A percentile compares a stretch with the other conserved stretches of the same genome.
phyloP scores from a whole-genome alignment of 1,284 basidiomycete species.

The Sphaerobolus stellatus region DNA sequence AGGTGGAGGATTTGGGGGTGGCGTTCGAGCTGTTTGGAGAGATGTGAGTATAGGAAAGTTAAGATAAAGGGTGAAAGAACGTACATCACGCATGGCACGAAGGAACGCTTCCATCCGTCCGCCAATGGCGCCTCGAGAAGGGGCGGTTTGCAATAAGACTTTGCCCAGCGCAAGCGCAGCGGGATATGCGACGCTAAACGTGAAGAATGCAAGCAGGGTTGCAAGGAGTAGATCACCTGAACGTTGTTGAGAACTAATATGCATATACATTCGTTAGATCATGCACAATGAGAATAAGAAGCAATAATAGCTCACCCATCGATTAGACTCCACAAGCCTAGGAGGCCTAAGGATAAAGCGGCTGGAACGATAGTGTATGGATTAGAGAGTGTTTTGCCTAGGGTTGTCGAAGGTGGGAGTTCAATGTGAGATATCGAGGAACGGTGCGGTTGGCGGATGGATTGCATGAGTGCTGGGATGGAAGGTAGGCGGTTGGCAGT shows the following conservation, averaged over 20 bases:
- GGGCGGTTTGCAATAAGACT: slow-evolving; percentile 85
- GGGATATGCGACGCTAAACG: slow-evolving; percentile 79
- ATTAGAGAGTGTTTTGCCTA: slow-evolving; percentile 48
- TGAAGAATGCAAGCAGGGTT: slow-evolving; percentile 67
- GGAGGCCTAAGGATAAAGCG: slow-evolving; percentile 38
- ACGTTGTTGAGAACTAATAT: slow-evolving; percentile 61
- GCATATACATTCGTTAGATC: slow-evolving; percentile 41
- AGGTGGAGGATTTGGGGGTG: slow-evolving; percentile 78
- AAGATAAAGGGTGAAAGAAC: slow-evolving; percentile 22
- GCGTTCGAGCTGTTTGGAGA: slow-evolving; percentile 58
- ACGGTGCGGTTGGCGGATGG: slow-evolving; percentile 40
- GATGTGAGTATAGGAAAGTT: slow-evolving; percentile 7
- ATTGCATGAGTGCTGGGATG: slow-evolving; percentile 43
- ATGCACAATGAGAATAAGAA: slow-evolving; percentile 8
- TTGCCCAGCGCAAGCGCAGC: slow-evolving; percentile 78
- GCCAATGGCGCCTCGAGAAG: slow-evolving; percentile 54
- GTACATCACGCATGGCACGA: slow-evolving; percentile 75
- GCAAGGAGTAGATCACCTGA: slow-evolving; percentile 76
- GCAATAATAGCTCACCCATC: slow-evolving; percentile 16
- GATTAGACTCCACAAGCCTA: slow-evolving; percentile 21
- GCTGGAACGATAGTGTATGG: slow-evolving; percentile 49
- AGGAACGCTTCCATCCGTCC: slow-evolving; percentile 78
- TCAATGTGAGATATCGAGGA: slow-evolving; percentile 33
- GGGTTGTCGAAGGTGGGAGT: slow-evolving; percentile 32
- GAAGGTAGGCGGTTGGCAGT: slow-evolving; percentile 53